Percentiles rank a stretch among this genome's conserved stretches.
Evolutionary conservation across 495 filamentous ascomycete species (phyloP).

Genomic region (Pyronema omphalodes): DNA sequence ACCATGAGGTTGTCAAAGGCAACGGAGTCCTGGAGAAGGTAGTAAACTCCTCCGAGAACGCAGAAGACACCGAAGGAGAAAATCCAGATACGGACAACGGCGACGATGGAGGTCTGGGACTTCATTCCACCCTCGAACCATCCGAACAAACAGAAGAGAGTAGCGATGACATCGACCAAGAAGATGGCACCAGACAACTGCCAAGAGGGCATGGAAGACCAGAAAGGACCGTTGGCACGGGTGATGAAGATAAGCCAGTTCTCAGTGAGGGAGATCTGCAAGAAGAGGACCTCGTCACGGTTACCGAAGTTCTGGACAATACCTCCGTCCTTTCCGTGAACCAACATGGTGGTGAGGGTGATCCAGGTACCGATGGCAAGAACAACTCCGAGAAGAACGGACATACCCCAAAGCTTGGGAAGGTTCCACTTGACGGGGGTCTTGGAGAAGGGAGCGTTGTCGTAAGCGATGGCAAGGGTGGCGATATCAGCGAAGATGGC

Average conservation of each 20-base stretch:
- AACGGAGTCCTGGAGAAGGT: slow-evolving; percentile 54
- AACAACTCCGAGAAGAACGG: slow-evolving; percentile 60
- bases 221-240: slow-evolving; percentile 71
- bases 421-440: slow-evolving; percentile 87
- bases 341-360: slow-evolving; percentile 58
- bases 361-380: slow-evolving; percentile 75
- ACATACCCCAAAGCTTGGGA: slow-evolving; percentile 83
- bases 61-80: slow-evolving; percentile 77
- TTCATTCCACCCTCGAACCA: slow-evolving; percentile 43
- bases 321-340: slow-evolving; percentile 46
- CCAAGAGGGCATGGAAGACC: slow-evolving; percentile 68
- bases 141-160: slow-evolving; percentile 67
- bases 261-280: slow-evolving; percentile 77
- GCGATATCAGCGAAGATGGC: slow-evolving; percentile 91
- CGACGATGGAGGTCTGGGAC: slow-evolving; percentile 53
- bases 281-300: slow-evolving; percentile 66
- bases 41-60: slow-evolving; percentile 36
- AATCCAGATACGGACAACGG: slow-evolving; percentile 73
- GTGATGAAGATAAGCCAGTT: slow-evolving; percentile 97
- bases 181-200: slow-evolving; percentile 59
- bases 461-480: slow-evolving; percentile 82
- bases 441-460: slow-evolving; percentile 75
- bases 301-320: slow-evolving; percentile 76
- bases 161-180: slow-evolving; percentile 62
- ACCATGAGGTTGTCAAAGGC: slow-evolving; percentile 75